Evolutionary conservation across 768 basidiomycete species (phyloP).

Genomic region (Tephrocybe sp.): DNA sequence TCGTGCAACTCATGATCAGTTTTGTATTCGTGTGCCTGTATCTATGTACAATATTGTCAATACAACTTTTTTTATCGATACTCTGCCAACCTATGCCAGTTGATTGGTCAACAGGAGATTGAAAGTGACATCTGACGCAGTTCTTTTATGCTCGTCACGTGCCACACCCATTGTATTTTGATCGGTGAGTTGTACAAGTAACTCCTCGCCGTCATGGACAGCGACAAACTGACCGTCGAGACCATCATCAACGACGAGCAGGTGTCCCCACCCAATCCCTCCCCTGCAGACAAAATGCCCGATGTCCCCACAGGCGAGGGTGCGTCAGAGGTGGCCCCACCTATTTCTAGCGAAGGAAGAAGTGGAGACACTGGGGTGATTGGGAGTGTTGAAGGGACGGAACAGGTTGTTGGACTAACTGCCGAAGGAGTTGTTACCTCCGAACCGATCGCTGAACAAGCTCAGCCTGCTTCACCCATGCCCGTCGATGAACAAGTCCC

Average conservation of each 20-base stretch:
- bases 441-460: conserved; percentile 7
- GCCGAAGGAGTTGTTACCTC: conserved; percentile 12
- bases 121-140: too few relatives aligned
- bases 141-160: too few relatives aligned
- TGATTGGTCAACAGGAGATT: too few relatives aligned
- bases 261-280: background rate
- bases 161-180: conserved; percentile 10
- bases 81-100: too few relatives aligned
- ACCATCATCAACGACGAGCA: conserved; percentile 4
- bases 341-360: conserved; percentile 7
- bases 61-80: too few relatives aligned
- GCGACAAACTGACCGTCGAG: conserved; percentile 18
- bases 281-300: background rate
- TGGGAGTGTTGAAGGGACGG: conserved; percentile 8
- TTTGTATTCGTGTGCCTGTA: background rate
- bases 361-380: conserved; percentile 12
- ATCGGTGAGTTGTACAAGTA: conserved; percentile 2
- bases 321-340: background rate
- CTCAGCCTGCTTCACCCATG: conserved; percentile 13
- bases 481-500: conserved; percentile 11
- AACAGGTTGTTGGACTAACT: conserved; percentile 2
- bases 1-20: background rate
- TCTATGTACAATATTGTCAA: too few relatives aligned
- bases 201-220: conserved; percentile 17
- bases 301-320: background rate